Conservation (phyloP, 2,329 filamentous ascomycete species). For the Aureobasidium leucospermi region DNA sequence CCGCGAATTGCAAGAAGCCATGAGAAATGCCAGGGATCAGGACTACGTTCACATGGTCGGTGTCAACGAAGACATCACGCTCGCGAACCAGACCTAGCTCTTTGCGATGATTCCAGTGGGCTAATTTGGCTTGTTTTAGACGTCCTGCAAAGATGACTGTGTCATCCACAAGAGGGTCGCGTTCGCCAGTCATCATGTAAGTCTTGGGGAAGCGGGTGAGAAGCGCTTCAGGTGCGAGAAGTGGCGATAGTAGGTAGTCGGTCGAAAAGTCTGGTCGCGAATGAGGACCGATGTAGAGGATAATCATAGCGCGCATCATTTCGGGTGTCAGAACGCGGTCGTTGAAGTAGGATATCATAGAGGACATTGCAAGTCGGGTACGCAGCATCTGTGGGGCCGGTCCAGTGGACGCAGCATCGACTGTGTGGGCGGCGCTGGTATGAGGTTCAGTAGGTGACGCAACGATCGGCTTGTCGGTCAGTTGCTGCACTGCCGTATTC, state of each 20-base stretch:
- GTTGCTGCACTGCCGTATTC: conserved; percentile 10
- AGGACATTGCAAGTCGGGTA: conserved; percentile 86
- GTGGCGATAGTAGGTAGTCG: conserved; percentile 83
- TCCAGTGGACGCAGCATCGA: conserved; percentile 20
- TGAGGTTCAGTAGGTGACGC: conserved; percentile 1
- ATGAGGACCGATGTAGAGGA: conserved; percentile 90
- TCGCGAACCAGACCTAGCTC: conserved; percentile 48
- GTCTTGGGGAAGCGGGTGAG: conserved; percentile 87
- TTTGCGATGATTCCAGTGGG: conserved; percentile 47
- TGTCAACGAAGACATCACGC: conserved; percentile 53
- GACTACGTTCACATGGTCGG: conserved; percentile 71
- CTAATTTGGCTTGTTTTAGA: conserved; percentile 68
- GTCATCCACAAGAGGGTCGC: conserved; percentile 91
- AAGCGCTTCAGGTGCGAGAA: conserved; percentile 78
- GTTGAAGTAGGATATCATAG: conserved; percentile 98
- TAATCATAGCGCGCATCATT: conserved; percentile 99
- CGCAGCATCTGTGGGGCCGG: conserved; percentile 49
- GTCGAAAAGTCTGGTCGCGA: conserved; percentile 87
- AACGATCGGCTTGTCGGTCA: conserved; percentile 20
- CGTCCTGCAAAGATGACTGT: conserved; percentile 93
- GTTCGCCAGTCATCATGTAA: conserved; percentile 89
- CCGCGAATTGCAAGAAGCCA: conserved; percentile 87
- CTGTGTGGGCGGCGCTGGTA: conserved; percentile 31
- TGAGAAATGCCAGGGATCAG: conserved; percentile 86
- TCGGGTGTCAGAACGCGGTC: conserved; percentile 91